Evolutionary conservation across 345 rosid genomes (phyloP).

Genomic region (Linum usitatissimum): DNA sequence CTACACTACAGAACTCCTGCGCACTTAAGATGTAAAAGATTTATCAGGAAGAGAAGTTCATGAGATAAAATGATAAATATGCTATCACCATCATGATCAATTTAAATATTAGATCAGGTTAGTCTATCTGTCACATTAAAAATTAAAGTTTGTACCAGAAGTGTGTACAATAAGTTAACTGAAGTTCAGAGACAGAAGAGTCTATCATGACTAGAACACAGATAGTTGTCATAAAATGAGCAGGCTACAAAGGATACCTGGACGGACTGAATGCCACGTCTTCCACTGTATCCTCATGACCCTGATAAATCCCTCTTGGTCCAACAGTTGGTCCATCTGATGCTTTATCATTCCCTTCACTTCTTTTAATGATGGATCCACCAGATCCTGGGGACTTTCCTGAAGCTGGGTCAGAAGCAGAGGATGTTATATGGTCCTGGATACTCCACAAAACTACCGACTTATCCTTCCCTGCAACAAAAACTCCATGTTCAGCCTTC

Average conservation of each 20-base stretch:
- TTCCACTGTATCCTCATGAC: constrained; percentile 97
- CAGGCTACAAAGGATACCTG: constrained; percentile 42
- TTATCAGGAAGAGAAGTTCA: constrained; percentile 18
- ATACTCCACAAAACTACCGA: constrained; percentile 94
- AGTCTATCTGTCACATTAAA: too few species aligned
- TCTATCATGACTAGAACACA: background rate
- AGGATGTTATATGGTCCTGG: constrained; percentile 81
- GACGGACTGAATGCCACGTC: constrained; percentile 94
- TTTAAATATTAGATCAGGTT: too few species aligned
- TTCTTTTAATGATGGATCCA: constrained; percentile 62
- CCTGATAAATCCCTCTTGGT: constrained; percentile 86
- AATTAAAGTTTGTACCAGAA: too few species aligned
- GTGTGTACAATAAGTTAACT: too few species aligned
- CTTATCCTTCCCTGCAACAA: constrained; percentile 80
- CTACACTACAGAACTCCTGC: constrained; percentile 96
- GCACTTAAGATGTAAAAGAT: constrained; percentile 39
- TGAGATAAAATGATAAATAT: constrained; percentile 11
- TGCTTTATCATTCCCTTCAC: constrained; percentile 58
- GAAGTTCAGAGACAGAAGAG: too few species aligned
- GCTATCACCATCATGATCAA: background rate
- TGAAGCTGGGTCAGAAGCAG: constrained; percentile 49
- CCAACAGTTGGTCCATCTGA: constrained; percentile 66
- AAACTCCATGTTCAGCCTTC: constrained; percentile 12
- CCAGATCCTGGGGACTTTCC: constrained; percentile 59
- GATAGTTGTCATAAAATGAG: background rate